Evolutionary conservation across 1,284 basidiomycete genomes (phyloP).

Genomic region (Moniliophthora roreri): DNA sequence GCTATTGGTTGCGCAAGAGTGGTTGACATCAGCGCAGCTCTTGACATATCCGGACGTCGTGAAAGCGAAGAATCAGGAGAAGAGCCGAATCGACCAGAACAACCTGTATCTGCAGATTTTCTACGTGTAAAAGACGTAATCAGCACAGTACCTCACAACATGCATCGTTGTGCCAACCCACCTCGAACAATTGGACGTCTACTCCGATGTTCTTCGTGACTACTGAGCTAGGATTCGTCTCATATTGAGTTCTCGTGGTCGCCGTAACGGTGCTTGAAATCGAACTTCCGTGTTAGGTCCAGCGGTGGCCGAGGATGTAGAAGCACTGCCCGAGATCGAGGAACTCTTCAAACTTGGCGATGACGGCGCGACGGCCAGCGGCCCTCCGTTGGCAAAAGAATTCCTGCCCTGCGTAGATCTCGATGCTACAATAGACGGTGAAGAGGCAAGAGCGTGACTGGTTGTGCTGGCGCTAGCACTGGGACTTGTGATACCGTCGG

Average conservation of each 20-base stretch:
- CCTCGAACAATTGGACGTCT: constrained; percentile 34
- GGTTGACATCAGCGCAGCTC: constrained; percentile 14
- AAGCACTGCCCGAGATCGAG: not conserved
- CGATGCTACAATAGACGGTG: constrained; percentile 3
- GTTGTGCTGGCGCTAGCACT: not conserved
- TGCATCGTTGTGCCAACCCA: constrained; percentile 17
- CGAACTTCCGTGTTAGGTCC: not conserved
- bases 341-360: not conserved
- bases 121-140: not conserved
- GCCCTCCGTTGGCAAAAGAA: constrained; percentile 4
- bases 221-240: constrained; percentile 11
- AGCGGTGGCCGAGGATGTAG: not conserved
- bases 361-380: not conserved
- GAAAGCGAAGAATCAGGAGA: constrained; percentile 5
- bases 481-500: not conserved
- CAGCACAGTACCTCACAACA: not conserved
- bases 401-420: not conserved
- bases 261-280: constrained; percentile 16
- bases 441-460: not conserved
- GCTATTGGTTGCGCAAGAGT: constrained; percentile 19
- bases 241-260: constrained; percentile 23
- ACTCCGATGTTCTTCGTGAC: constrained; percentile 24
- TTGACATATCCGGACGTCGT: constrained; percentile 16
- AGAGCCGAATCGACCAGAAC: not conserved
- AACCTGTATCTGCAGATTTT: constrained; percentile 7